A percentile compares a stretch with the other conserved stretches of the same genome.
These are phyloP conservation scores for Monosporascus ibericus DNA, from an alignment of 2,329 filamentous ascomycete species.

Conservation along the genomic window DNA sequence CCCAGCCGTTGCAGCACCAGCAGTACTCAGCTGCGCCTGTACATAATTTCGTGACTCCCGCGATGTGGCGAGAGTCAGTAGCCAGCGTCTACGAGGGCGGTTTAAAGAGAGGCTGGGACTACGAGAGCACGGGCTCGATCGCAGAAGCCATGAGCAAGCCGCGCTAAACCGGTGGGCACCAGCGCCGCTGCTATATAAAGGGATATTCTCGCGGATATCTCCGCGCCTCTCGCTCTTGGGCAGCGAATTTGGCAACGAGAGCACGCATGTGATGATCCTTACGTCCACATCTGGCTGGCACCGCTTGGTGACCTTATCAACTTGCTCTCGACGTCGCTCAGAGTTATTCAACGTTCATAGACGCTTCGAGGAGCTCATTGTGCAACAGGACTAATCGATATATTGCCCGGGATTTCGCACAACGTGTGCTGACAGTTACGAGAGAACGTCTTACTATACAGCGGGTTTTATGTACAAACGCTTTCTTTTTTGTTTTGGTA, in stretches of 20 bases:
- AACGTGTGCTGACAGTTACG: no score
- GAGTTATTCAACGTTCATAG: constrained; percentile 7
- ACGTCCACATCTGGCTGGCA: not conserved
- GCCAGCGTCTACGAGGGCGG: constrained; percentile 63
- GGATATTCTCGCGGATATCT: constrained; percentile 8
- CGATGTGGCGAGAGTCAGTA: constrained; percentile 69
- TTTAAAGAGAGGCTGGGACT: constrained; percentile 57
- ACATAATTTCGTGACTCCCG: constrained; percentile 58
- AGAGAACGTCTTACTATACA: no score
- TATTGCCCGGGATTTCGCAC: no score
- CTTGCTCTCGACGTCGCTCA: constrained; percentile 1
- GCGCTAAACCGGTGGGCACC: constrained; percentile 14
- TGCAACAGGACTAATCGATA: constrained; percentile 10
- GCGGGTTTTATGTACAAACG: no score
- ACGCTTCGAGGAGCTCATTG: constrained; percentile 7
- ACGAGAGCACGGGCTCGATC: constrained; percentile 31
- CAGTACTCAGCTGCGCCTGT: constrained; percentile 49
- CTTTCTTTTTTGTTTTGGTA: no score
- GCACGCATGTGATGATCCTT: constrained; percentile 2
- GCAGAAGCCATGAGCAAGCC: constrained; percentile 24
- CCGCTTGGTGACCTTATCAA: not conserved
- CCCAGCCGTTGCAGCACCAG: constrained; percentile 42
- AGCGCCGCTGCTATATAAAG: not conserved
- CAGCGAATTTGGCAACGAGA: constrained; percentile 1
- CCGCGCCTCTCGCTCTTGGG: constrained; percentile 11